Conservation (phyloP, 176 grass and related monocot genomes). For the maize (Zea mays) region DNA sequence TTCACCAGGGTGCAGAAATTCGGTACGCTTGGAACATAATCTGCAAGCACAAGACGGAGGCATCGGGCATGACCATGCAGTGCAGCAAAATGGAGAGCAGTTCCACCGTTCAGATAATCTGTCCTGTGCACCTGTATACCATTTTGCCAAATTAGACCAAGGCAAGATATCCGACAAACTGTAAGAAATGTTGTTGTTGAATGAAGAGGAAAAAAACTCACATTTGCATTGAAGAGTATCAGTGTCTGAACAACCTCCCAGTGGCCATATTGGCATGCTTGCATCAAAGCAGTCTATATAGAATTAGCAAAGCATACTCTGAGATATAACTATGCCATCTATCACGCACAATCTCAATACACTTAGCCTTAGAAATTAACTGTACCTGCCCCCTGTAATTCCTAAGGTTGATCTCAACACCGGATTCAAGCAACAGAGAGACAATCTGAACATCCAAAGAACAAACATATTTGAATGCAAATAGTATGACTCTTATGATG, state of each 20-base stretch:
- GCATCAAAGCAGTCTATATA: conserved; percentile 93
- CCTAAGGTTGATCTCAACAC: conserved; percentile 88
- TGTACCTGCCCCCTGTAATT: conserved; percentile 85
- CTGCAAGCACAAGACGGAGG: conserved; percentile 73
- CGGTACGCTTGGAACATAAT: conserved; percentile 75
- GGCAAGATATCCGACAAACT: not conserved
- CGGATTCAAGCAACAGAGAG: conserved; percentile 77
- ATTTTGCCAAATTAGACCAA: conserved; percentile 4
- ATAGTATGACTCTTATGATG: not conserved
- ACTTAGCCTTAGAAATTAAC: not conserved
- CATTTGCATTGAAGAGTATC: conserved; percentile 92
- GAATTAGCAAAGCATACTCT: conserved; percentile 17
- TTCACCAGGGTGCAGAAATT: conserved; percentile 56
- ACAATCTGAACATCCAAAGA: conserved; percentile 66
- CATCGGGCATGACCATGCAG: conserved; percentile 83
- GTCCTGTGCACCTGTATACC: conserved; percentile 71
- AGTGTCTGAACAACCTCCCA: conserved; percentile 97
- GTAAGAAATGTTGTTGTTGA: not conserved
- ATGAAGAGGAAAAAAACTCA: conserved; percentile 32
- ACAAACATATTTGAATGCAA: conserved; percentile 27
- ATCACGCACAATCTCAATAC: not conserved
- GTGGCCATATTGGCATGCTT: conserved; percentile 93
- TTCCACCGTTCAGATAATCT: conserved; percentile 85
- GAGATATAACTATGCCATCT: conserved; percentile 2
- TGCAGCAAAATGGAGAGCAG: conserved; percentile 70